Conservation (phyloP, 306 rosid genomes). For the Malus domestica region ASM211411v1 NC_041799.1:35317001-35317500, state of each 20-base stretch:
- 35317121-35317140: background rate
- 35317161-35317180: background rate
- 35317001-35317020: background rate
- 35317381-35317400: background rate
- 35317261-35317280: background rate
- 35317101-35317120: background rate
- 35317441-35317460: background rate
- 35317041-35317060: background rate
- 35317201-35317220: background rate
- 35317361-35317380: background rate
- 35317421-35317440: background rate
- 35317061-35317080: background rate
- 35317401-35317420: background rate
- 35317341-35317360: background rate
- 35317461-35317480: background rate
- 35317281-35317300: background rate
- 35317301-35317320: background rate
- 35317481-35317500: background rate
- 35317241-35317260: background rate
- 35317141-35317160: background rate
- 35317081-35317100: background rate
- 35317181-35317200: background rate
- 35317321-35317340: background rate
- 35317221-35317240: background rate
- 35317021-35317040: background rate